Percentiles rank a stretch among this genome's conserved stretches.
Conservation (phyloP, 2,329 filamentous ascomycete genomes). For the Epichloe hybrida region DNA sequence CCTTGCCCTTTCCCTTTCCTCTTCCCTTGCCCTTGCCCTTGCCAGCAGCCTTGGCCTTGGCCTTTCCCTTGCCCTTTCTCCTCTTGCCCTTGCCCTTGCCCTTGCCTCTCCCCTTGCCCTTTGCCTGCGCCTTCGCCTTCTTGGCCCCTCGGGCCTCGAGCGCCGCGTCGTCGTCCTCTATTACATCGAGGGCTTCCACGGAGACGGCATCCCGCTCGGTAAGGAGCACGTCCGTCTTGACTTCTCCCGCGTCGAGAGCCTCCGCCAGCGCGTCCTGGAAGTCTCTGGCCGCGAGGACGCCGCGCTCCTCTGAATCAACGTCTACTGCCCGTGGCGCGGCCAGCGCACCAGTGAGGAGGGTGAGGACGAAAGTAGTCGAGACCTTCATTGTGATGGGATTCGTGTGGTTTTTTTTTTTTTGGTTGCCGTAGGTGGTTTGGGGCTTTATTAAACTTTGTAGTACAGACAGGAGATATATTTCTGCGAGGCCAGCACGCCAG, state of each 20-base stretch:
- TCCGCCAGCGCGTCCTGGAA: neutral
- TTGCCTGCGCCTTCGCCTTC: neutral
- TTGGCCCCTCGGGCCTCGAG: neutral
- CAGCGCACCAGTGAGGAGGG: constrained; percentile 6
- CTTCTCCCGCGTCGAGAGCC: neutral
- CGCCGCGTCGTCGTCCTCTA: neutral
- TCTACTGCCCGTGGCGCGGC: neutral
- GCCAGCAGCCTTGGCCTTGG: neutral
- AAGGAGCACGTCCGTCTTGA: neutral
- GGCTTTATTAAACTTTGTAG: too few species aligned
- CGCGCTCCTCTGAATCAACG: neutral
- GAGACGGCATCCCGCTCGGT: neutral
- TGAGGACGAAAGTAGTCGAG: constrained; percentile 2
- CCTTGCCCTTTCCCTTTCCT: neutral
- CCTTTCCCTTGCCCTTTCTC: neutral
- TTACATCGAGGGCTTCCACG: neutral
- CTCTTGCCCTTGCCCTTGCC: neutral
- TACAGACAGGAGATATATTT: too few species aligned
- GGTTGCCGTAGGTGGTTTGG: neutral
- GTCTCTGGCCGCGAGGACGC: neutral
- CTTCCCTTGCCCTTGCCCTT: neutral
- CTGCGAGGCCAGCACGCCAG: too few species aligned
- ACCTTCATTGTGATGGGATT: constrained; percentile 1
- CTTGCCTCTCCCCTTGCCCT: neutral
- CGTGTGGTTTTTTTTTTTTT: neutral